Percentiles rank a stretch among this genome's conserved stretches.
Evolutionary conservation across 192 early-diverging fungal genomes (phyloP).

Genomic region (Backusella luteola): DNA sequence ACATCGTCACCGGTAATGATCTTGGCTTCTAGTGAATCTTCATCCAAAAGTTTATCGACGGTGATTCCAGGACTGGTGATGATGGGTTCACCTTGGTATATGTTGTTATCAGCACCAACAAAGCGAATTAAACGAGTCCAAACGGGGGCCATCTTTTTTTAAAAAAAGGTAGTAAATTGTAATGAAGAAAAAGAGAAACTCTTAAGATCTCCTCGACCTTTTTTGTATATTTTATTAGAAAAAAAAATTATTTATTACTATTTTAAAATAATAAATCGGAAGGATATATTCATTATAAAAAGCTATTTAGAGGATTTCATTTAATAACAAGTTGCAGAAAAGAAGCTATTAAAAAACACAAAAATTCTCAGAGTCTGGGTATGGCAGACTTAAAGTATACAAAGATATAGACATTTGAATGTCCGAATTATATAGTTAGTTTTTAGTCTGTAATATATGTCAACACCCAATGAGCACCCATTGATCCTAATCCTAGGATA

Average conservation of each 20-base stretch:
- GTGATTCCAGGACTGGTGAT: slow-evolving; percentile 13
- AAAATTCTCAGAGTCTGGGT: background rate
- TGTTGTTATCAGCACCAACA: slow-evolving; percentile 42
- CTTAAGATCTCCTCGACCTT: background rate
- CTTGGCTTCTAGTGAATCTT: slow-evolving; percentile 27
- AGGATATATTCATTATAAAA: background rate
- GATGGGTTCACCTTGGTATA: slow-evolving; percentile 50
- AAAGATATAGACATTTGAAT: background rate
- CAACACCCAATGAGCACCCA: background rate
- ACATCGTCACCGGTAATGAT: slow-evolving; percentile 51
- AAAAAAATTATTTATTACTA: slow-evolving; percentile 5
- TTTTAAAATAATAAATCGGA: background rate
- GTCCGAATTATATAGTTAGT: background rate
- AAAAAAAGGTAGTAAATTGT: background rate
- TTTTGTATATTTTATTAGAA: slow-evolving; percentile 4
- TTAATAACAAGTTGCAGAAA: background rate
- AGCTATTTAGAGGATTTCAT: background rate
- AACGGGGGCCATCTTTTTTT: slow-evolving; percentile 8
- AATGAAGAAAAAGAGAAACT: background rate
- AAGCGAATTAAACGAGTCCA: slow-evolving; percentile 38
- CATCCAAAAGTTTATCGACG: background rate
- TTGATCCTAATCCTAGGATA: background rate
- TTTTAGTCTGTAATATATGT: background rate
- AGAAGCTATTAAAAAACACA: background rate
- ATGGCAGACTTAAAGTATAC: background rate